Evolutionary conservation across 2,329 filamentous ascomycete species (phyloP).

Genomic region (Aspergillus ibericus): DNA sequence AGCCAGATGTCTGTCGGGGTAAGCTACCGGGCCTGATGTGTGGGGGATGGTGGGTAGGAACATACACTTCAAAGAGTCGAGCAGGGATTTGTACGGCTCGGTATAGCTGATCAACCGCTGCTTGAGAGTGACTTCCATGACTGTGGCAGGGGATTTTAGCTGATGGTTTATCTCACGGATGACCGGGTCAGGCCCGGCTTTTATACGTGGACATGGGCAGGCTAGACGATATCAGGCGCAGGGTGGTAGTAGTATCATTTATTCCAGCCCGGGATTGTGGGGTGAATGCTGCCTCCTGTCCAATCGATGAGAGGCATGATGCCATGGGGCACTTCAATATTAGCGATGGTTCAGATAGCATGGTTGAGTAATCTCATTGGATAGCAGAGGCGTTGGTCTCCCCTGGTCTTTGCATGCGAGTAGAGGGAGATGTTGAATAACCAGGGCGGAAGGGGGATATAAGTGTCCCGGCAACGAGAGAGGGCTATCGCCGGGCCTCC

Average conservation of each 20-base stretch:
- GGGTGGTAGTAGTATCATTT: not conserved
- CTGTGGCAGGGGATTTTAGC: not conserved
- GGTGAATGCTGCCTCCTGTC: not conserved
- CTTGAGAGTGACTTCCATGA: not conserved
- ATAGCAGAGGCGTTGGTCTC: too few species aligned
- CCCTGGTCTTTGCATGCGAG: too few species aligned
- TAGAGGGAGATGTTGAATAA: too few species aligned
- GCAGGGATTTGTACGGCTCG: not conserved
- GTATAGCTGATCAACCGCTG: not conserved
- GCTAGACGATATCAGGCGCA: not conserved
- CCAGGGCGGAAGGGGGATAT: too few species aligned
- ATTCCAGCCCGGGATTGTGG: not conserved
- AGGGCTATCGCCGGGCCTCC: too few species aligned
- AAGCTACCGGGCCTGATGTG: not conserved
- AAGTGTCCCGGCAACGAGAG: too few species aligned
- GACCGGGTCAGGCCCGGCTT: not conserved
- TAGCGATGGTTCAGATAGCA: too few species aligned
- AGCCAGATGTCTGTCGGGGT: not conserved
- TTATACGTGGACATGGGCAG: not conserved
- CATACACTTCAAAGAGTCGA: not conserved
- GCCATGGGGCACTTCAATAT: not conserved
- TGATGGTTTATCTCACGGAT: not conserved
- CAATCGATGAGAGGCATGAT: not conserved
- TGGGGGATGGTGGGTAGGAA: not conserved
- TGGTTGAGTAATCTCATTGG: too few species aligned